Evolutionary conservation across 2,329 filamentous ascomycete genomes (phyloP).

Genomic region (Gremmenia infestans): DNA sequence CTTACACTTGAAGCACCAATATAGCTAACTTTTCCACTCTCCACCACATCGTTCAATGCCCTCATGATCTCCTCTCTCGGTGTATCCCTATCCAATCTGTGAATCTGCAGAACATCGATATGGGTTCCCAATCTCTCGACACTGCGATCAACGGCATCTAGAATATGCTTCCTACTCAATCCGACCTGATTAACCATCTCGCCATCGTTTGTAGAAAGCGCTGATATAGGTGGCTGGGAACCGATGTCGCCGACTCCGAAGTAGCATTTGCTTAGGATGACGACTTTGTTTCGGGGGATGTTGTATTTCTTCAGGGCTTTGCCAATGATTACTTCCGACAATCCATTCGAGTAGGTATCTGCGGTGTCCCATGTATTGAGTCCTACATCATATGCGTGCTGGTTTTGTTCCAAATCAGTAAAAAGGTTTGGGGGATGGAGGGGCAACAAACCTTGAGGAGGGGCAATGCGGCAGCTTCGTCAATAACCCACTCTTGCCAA

Average conservation of each 20-base stretch:
- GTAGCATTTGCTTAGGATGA: conserved; percentile 61
- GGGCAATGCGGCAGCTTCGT: conserved; percentile 43
- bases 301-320: conserved; percentile 59
- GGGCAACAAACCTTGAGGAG: conserved; percentile 39
- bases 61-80: conserved; percentile 57
- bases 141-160: conserved; percentile 57
- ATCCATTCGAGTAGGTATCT: conserved; percentile 48
- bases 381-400: conserved; percentile 41
- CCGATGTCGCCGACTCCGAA: conserved; percentile 37
- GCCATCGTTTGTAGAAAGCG: conserved; percentile 47
- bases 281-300: conserved; percentile 58
- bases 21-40: conserved; percentile 54
- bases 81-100: conserved; percentile 49
- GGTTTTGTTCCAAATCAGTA: conserved; percentile 31
- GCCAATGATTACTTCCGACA: conserved; percentile 29
- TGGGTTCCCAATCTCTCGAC: conserved; percentile 46
- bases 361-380: conserved; percentile 49
- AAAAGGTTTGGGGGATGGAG: background rate
- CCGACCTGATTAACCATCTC: conserved; percentile 44
- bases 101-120: conserved; percentile 54
- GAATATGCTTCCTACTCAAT: conserved; percentile 57
- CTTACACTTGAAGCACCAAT: conserved; percentile 41
- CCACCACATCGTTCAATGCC: conserved; percentile 54
- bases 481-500: conserved; percentile 44
- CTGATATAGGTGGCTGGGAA: conserved; percentile 31